Evolutionary conservation across 108 stramenopile genomes (phyloP).

Genomic region (Fistulifera pelliculosa): DNA sequence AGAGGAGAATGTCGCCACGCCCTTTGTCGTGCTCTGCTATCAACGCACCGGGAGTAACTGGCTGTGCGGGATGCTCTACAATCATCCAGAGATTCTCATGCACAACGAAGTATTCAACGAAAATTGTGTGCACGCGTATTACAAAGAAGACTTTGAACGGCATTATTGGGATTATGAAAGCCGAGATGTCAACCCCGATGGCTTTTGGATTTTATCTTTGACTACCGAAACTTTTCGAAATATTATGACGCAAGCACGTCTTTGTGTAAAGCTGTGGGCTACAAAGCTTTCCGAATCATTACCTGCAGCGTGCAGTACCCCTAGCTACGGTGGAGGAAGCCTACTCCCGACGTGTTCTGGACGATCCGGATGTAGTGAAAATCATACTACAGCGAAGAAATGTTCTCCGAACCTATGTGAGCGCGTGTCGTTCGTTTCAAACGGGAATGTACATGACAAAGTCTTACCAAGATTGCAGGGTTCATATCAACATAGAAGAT

Average conservation of each 20-base stretch:
- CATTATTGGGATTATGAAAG: constrained; percentile 5
- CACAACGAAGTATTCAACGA: constrained; percentile 40
- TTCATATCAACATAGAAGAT: background rate
- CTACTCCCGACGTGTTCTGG: constrained; percentile 21
- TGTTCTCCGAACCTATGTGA: constrained; percentile 25
- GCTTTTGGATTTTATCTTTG: background rate
- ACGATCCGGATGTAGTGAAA: constrained; percentile 26
- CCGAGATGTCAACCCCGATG: constrained; percentile 3
- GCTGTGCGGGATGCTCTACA: constrained; percentile 28
- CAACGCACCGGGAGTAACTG: constrained; percentile 34
- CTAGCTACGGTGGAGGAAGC: background rate
- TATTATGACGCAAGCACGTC: too few species aligned
- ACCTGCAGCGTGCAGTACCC: constrained; percentile 5
- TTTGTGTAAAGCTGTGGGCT: constrained; percentile 30
- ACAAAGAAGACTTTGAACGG: constrained; percentile 9
- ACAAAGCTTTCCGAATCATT: constrained; percentile 39
- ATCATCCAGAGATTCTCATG: constrained; percentile 33
- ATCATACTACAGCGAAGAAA: constrained; percentile 24
- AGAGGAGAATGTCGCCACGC: background rate
- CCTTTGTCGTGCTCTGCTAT: constrained; percentile 29
- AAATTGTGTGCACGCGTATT: constrained; percentile 32
- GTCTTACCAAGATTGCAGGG: constrained; percentile 8
- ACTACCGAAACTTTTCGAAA: background rate
- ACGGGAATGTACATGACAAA: too few species aligned
- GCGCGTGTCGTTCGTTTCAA: constrained; percentile 15